phyloP scores from a whole-genome alignment of 129 eudicot species.

The Apium graveolens region DNA sequence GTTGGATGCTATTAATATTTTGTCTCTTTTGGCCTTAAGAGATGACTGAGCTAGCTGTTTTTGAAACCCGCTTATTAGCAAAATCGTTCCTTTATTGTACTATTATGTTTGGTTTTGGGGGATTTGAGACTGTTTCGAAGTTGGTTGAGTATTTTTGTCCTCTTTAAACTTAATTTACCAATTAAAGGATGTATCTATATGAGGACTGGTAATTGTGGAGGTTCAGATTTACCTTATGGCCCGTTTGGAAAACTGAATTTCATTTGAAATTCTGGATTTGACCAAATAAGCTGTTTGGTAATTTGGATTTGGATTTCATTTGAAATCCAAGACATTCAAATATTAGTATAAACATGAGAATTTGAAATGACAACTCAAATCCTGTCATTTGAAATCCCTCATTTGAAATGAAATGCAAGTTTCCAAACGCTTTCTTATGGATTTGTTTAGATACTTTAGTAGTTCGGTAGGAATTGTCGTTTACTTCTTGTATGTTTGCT shows the following conservation, averaged over 20 bases:
- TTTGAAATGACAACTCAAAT: no score
- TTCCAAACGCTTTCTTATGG: no score
- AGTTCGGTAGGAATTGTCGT: not conserved
- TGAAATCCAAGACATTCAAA: no score
- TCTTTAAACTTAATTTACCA: not conserved
- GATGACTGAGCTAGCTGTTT: not conserved
- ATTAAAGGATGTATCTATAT: not conserved
- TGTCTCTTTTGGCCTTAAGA: not conserved
- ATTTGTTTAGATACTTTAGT: not conserved
- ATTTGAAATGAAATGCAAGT: no score
- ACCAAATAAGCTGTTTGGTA: no score
- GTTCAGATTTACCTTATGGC: not conserved
- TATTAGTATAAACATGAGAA: no score
- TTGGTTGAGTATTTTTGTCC: not conserved
- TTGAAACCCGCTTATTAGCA: not conserved
- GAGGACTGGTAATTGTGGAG: not conserved
- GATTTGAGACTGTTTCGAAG: not conserved
- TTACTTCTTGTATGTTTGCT: not conserved
- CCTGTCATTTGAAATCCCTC: no score
- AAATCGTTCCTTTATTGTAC: no score
- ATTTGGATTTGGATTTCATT: no score
- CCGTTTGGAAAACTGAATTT: no score
- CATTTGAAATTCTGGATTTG: no score
- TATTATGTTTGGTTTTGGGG: not conserved
- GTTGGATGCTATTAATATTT: not conserved